Evolutionary conservation across 2,329 filamentous ascomycete genomes (phyloP).

Genomic region (Monosporascus sp.): DNA sequence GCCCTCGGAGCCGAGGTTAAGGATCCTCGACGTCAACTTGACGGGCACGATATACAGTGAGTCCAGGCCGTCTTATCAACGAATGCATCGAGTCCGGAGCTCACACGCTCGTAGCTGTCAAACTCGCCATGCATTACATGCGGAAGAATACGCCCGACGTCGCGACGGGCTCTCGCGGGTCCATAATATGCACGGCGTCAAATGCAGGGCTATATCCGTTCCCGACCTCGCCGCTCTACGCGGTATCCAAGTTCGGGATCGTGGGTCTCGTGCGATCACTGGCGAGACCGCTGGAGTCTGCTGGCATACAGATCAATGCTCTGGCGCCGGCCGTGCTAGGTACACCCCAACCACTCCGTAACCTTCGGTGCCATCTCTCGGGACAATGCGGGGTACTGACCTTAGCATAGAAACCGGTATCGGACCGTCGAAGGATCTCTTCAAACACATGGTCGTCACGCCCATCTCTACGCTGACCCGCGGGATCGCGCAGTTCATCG

Average conservation of each 20-base stretch:
- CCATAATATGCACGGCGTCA: slow-evolving; percentile 48
- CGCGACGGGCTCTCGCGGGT: slow-evolving; percentile 30
- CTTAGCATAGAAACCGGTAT: slow-evolving; percentile 37
- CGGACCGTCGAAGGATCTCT: slow-evolving; percentile 37
- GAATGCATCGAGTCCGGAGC: neutral
- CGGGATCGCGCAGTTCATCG: slow-evolving; percentile 38
- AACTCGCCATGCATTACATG: slow-evolving; percentile 46
- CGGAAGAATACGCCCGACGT: slow-evolving; percentile 32
- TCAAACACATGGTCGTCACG: slow-evolving; percentile 44
- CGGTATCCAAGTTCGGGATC: slow-evolving; percentile 41
- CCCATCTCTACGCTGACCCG: slow-evolving; percentile 43
- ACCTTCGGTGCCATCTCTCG: too few relatives aligned
- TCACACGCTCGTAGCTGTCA: slow-evolving; percentile 33
- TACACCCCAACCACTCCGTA: slow-evolving; percentile 15
- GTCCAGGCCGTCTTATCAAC: slow-evolving; percentile 8
- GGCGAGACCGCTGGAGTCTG: slow-evolving; percentile 30
- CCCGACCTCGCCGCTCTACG: slow-evolving; percentile 44
- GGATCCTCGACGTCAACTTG: slow-evolving; percentile 30
- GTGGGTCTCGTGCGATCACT: slow-evolving; percentile 46
- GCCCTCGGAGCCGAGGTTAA: slow-evolving; percentile 19
- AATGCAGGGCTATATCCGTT: slow-evolving; percentile 50
- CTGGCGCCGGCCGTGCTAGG: slow-evolving; percentile 45
- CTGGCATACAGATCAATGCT: slow-evolving; percentile 45
- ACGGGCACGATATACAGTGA: slow-evolving; percentile 40
- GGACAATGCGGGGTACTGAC: too few relatives aligned